A percentile compares a stretch with the other conserved stretches of the same genome.
Evolutionary conservation across 768 basidiomycete genomes (phyloP).

Genomic region (Lactifluus piperatus): DNA sequence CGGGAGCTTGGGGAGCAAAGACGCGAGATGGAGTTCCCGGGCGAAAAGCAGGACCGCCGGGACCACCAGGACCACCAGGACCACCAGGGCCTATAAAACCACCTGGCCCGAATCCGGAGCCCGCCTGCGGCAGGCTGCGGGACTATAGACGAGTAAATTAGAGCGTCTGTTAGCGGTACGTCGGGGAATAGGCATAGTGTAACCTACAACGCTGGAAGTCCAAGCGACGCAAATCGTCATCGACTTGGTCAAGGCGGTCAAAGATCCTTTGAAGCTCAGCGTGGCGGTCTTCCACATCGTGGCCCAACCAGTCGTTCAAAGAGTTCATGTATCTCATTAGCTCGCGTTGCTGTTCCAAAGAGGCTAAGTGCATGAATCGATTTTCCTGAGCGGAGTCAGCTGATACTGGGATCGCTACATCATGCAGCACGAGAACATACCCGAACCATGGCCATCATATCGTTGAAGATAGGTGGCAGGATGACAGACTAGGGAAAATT

Average conservation of each 20-base stretch:
- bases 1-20: too few relatives aligned
- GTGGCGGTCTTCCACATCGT: too few relatives aligned
- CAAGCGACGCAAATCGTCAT: slow-evolving; percentile 36
- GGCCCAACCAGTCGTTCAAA: too few relatives aligned
- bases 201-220: too few relatives aligned
- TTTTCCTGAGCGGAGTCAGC: slow-evolving; percentile 48
- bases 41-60: background rate
- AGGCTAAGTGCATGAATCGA: slow-evolving; percentile 61
- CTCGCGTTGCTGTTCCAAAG: too few relatives aligned
- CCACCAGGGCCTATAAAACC: too few relatives aligned
- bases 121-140: slow-evolving; percentile 6
- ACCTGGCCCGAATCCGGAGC: background rate
- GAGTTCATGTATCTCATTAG: too few relatives aligned
- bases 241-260: slow-evolving; percentile 46
- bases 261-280: slow-evolving; percentile 58
- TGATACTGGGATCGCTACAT: background rate
- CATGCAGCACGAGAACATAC: slow-evolving; percentile 20
- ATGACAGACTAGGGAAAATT: slow-evolving; percentile 36
- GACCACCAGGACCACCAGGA: background rate
- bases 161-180: too few relatives aligned
- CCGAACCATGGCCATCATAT: too few relatives aligned
- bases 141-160: too few relatives aligned
- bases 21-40: background rate
- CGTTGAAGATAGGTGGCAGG: too few relatives aligned
- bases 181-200: too few relatives aligned